These are phyloP conservation scores for Fusarium nanum DNA, from an alignment of 2,329 filamentous ascomycete species.

Conservation along the genomic window DNA sequence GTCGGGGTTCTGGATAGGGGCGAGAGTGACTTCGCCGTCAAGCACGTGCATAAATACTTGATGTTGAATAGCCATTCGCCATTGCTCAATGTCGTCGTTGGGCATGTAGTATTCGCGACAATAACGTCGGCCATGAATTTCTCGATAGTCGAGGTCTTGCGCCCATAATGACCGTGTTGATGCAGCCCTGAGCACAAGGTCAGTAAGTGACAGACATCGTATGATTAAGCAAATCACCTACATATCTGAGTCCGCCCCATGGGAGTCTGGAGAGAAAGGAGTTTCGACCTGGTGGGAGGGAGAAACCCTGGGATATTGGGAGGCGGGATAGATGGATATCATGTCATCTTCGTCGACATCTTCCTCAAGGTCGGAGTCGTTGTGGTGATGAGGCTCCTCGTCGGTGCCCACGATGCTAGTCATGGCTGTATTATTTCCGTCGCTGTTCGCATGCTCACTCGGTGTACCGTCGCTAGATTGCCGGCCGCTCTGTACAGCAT, in stretches of 20 bases:
- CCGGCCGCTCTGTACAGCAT: slow-evolving; percentile 45
- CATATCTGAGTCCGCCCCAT: slow-evolving; percentile 50
- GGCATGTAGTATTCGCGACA: slow-evolving; percentile 73
- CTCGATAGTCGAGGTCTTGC: slow-evolving; percentile 65
- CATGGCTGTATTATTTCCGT: slow-evolving; percentile 52
- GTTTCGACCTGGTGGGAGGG: slow-evolving; percentile 52
- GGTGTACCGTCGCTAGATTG: slow-evolving; percentile 51
- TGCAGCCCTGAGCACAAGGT: slow-evolving; percentile 49
- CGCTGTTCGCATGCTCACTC: slow-evolving; percentile 50
- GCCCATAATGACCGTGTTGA: slow-evolving; percentile 63
- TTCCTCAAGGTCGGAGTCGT: slow-evolving; percentile 44
- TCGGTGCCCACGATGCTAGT: slow-evolving; percentile 53
- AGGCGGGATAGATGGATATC: slow-evolving; percentile 57
- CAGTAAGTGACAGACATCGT: not conserved
- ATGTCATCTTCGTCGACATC: slow-evolving; percentile 52
- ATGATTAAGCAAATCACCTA: slow-evolving; percentile 52
- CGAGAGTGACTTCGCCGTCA: slow-evolving; percentile 58
- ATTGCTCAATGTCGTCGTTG: slow-evolving; percentile 74
- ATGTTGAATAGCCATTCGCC: slow-evolving; percentile 70
- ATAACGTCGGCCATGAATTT: slow-evolving; percentile 72
- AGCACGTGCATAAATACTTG: slow-evolving; percentile 69
- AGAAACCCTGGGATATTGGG: slow-evolving; percentile 54
- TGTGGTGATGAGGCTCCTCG: slow-evolving; percentile 47
- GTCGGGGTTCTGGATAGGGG: slow-evolving; percentile 54
- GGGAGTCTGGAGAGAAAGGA: slow-evolving; percentile 49